phyloP scores from a whole-genome alignment of 148 eudicot species.

The Camellia japonica region DNA sequence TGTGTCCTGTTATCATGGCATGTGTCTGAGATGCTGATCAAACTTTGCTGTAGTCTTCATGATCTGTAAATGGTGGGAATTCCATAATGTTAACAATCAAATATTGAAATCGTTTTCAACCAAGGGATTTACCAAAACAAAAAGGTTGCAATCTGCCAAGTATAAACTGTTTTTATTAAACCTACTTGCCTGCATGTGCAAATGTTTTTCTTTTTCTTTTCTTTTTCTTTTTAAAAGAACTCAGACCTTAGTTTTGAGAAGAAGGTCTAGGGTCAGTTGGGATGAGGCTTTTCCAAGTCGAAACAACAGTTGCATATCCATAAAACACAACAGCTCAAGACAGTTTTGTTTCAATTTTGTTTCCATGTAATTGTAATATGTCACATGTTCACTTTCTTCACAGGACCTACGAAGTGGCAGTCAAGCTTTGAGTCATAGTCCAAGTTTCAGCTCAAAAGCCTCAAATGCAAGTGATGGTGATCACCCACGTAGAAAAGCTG shows the following conservation, averaged over 20 bases:
- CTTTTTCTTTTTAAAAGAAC: too few relatives aligned
- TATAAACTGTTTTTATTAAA: not conserved
- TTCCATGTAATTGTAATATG: not conserved
- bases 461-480: slow-evolving; percentile 65
- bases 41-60: not conserved
- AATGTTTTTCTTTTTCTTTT: not conserved
- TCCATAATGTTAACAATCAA: not conserved
- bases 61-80: not conserved
- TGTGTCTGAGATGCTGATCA: not conserved
- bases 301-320: not conserved
- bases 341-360: not conserved
- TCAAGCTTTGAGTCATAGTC: slow-evolving; percentile 50
- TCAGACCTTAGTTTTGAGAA: not conserved
- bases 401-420: slow-evolving; percentile 63
- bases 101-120: not conserved
- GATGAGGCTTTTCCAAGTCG: not conserved
- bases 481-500: slow-evolving; percentile 54
- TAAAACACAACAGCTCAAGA: slow-evolving; percentile 7
- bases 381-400: not conserved
- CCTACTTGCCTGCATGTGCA: not conserved
- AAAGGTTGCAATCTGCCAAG: not conserved
- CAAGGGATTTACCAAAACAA: not conserved
- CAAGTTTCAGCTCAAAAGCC: slow-evolving; percentile 52
- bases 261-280: too few relatives aligned
- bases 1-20: not conserved